A percentile compares a stretch with the other conserved stretches of the same genome.
These are phyloP conservation scores for Talaromyces sp. DNA, from an alignment of 2,329 filamentous ascomycete species.

Conservation along the genomic window DNA sequence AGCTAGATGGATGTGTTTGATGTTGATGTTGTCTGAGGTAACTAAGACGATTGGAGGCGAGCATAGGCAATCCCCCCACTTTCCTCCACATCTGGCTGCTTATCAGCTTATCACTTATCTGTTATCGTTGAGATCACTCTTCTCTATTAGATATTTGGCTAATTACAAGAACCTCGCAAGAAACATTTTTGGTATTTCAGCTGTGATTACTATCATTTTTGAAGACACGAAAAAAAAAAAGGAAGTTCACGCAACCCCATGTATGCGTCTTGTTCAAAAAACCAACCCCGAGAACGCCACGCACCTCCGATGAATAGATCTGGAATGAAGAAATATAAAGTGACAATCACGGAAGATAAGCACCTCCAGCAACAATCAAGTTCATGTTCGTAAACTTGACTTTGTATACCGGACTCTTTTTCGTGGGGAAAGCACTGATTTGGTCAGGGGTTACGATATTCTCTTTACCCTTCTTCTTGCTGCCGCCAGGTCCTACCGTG, in stretches of 20 bases:
- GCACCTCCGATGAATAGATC: neutral
- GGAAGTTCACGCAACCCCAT: neutral
- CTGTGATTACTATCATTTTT: neutral
- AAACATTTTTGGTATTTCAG: neutral
- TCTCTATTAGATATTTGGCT: neutral
- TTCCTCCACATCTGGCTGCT: neutral
- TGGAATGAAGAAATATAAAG: neutral
- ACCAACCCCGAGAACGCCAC: slow-evolving; percentile 1
- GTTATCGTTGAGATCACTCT: neutral
- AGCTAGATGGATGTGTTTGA: neutral
- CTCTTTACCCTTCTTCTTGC: slow-evolving; percentile 78
- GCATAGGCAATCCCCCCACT: slow-evolving; percentile 1
- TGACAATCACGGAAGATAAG: slow-evolving; percentile 52
- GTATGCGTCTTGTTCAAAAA: neutral
- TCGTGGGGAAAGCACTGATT: slow-evolving; percentile 90
- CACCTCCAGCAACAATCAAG: slow-evolving; percentile 78
- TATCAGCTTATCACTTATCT: neutral
- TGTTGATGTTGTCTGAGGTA: neutral
- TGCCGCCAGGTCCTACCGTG: slow-evolving; percentile 40
- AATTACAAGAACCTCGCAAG: neutral
- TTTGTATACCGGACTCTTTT: slow-evolving; percentile 92
- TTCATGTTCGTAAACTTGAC: slow-evolving; percentile 96
- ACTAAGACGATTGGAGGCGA: slow-evolving; percentile 1
- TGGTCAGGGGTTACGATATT: slow-evolving; percentile 88
- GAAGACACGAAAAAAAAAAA: neutral